These are phyloP conservation scores for Macaranga tanarius DNA, from an alignment of 441 rosid species.

Conservation along the genomic window DNA sequence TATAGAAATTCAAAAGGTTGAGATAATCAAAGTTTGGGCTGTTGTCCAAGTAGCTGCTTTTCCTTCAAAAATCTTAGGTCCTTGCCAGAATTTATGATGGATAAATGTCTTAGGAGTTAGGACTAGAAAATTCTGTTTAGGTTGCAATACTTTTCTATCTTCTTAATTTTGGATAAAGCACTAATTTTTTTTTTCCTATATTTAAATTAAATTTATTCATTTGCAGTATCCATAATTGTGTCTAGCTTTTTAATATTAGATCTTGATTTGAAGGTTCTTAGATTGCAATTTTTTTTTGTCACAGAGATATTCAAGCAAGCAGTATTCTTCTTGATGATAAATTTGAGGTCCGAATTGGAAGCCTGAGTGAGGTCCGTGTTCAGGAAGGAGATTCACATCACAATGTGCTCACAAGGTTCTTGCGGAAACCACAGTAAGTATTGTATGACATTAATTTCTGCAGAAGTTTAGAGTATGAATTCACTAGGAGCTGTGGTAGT, in stretches of 20 bases:
- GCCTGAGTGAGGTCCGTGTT: constrained; percentile 62
- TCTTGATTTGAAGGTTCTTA: constrained; percentile 10
- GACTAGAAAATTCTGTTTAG: not conserved
- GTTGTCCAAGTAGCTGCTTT: not conserved
- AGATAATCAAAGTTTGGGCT: not conserved
- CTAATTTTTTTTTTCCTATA: constrained; percentile 1
- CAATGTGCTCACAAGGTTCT: constrained; percentile 60
- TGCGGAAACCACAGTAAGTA: constrained; percentile 83
- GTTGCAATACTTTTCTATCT: not conserved
- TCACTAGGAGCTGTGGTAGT: constrained; percentile 5
- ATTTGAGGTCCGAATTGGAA: constrained; percentile 94
- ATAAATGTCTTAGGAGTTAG: not conserved
- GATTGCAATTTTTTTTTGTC: constrained; percentile 20
- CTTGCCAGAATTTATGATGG: not conserved
- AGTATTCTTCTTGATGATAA: constrained; percentile 98
- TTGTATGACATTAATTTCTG: constrained; percentile 11
- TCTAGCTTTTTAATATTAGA: constrained; percentile 14
- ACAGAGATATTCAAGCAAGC: constrained; percentile 95
- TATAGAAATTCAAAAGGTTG: not conserved
- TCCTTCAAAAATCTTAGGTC: not conserved
- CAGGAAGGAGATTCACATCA: constrained; percentile 74
- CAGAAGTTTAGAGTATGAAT: constrained; percentile 21
- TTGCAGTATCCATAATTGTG: constrained; percentile 1
- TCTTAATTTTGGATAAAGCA: not conserved
- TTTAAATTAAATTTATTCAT: not conserved